phyloP scores from a whole-genome alignment of 2,329 filamentous ascomycete species.

The Cladophialophora yegresii region DNA sequence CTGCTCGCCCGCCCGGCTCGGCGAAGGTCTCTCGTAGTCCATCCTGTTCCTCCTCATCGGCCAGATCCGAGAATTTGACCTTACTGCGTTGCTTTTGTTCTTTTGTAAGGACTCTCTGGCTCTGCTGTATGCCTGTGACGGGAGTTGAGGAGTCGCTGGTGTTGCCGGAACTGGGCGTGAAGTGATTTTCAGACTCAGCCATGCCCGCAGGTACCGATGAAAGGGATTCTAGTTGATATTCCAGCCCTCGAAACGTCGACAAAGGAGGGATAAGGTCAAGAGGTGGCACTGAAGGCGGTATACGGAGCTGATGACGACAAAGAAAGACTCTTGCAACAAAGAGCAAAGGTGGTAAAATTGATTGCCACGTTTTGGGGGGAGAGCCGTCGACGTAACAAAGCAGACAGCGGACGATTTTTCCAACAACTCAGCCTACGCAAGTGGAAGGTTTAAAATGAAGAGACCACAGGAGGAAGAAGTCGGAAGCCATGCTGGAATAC shows the following conservation, averaged over 20 bases:
- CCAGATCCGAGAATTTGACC: slow-evolving; percentile 27
- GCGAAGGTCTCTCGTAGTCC: not conserved
- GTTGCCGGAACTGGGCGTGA: slow-evolving; percentile 5
- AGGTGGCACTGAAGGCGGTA: slow-evolving; percentile 1
- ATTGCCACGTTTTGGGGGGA: not conserved
- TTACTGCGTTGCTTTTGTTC: slow-evolving; percentile 19
- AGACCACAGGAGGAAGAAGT: not conserved
- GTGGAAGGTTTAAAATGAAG: not conserved
- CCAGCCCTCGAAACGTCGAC: not conserved
- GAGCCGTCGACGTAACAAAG: not conserved
- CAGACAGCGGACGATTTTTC: not conserved
- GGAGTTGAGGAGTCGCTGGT: slow-evolving; percentile 21
- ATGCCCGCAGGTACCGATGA: slow-evolving; percentile 5
- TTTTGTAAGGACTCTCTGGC: slow-evolving; percentile 6
- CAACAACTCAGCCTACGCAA: not conserved
- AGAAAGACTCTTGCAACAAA: slow-evolving; percentile 13
- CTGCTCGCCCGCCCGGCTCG: not conserved
- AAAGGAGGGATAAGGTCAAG: not conserved
- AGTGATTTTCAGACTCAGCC: slow-evolving; percentile 12
- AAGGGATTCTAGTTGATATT: not conserved
- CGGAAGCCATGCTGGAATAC: not conserved
- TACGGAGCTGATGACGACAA: not conserved
- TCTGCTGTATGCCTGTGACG: slow-evolving; percentile 12
- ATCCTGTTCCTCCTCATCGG: slow-evolving; percentile 12
- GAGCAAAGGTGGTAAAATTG: not conserved